Conservation (phyloP, 495 filamentous ascomycete genomes). For the Penicillium cataractarum region DNA sequence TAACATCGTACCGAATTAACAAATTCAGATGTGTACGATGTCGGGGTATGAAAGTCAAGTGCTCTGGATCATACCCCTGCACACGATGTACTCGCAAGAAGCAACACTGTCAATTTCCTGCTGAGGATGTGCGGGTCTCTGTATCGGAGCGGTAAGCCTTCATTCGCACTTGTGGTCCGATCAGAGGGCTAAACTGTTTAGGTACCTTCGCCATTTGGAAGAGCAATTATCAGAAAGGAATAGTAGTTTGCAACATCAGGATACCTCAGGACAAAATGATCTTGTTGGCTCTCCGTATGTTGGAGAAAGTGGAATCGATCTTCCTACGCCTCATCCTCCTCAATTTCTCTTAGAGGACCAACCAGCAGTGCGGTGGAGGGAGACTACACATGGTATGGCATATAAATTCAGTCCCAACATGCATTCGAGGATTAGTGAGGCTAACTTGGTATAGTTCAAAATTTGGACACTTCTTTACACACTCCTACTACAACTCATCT, state of each 20-base stretch:
- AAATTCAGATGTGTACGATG: slow-evolving; percentile 36
- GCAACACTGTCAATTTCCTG: slow-evolving; percentile 35
- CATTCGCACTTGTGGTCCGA: neutral
- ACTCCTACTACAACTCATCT: slow-evolving; percentile 5
- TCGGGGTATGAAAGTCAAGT: slow-evolving; percentile 46
- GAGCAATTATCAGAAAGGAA: neutral
- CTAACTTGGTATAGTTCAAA: slow-evolving; percentile 5
- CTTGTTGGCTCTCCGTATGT: slow-evolving; percentile 6
- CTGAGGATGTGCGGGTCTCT: slow-evolving; percentile 35
- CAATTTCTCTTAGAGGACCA: slow-evolving; percentile 12
- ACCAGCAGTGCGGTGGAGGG: slow-evolving; percentile 9
- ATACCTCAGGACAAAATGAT: neutral
- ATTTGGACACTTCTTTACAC: slow-evolving; percentile 7
- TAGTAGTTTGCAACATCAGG: neutral
- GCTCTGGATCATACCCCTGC: slow-evolving; percentile 39
- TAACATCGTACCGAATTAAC: neutral
- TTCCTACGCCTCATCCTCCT: slow-evolving; percentile 9
- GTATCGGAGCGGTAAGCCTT: slow-evolving; percentile 35
- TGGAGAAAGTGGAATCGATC: slow-evolving; percentile 10
- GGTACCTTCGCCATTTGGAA: slow-evolving; percentile 26
- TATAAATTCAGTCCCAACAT: no score
- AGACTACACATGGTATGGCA: slow-evolving; percentile 11
- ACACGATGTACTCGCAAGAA: slow-evolving; percentile 37
- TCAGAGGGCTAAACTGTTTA: slow-evolving; percentile 10
- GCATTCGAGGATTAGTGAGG: neutral